Evolutionary conservation across 225 moss, liverwort and hornwort species (phyloP), one percentile per base, ranked within the genome.

Genomic region (Straminergon stramineum): DNA sequence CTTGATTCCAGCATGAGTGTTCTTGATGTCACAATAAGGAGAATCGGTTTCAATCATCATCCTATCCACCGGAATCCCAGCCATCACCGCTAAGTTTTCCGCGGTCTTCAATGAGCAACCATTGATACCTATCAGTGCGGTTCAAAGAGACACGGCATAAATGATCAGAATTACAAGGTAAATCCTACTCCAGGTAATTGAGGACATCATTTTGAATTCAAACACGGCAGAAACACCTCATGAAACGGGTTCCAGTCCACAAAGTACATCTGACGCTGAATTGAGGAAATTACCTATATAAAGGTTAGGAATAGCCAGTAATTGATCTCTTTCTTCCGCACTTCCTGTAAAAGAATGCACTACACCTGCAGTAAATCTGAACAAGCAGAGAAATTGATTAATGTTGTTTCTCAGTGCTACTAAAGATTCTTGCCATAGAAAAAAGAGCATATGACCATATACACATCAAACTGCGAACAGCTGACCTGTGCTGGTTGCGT

Each of bases 1-100:
- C 88, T 95, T 95, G 69, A 95, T 94, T 77, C 99, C 95, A 90
- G 95, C 99, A 88, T 99, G 99, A 76, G 94, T 92, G n/a, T 94
- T 92, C 90, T 99, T 99, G 31, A 99, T 91, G 86, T 96, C 99
- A 91, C 99, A 99, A 78, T 97, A 99, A 34, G 99, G 99, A 88
- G 99, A 88, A 85, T 99, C 99, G 17, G 97, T 99, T 89, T 97
- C 99, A 56, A 99, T 97, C 97, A 99, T 97, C 90, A 97, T 89
- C 85, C 94, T 95, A 51, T 95, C 91, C 74, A 90, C 88, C 67
- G 97, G 99, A 86, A 99, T 94, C 78, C 95, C 95, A 63, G 93
- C 91, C 91, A 99, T 89, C 35, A 97, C 97, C 81, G 93, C 88
- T 61, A 99, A 86, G 89, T 99, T 97, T 57, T 97, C 97, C 79